phyloP scores from a whole-genome alignment of 108 stramenopile genomes.

The Skeletonema potamos region DNA sequence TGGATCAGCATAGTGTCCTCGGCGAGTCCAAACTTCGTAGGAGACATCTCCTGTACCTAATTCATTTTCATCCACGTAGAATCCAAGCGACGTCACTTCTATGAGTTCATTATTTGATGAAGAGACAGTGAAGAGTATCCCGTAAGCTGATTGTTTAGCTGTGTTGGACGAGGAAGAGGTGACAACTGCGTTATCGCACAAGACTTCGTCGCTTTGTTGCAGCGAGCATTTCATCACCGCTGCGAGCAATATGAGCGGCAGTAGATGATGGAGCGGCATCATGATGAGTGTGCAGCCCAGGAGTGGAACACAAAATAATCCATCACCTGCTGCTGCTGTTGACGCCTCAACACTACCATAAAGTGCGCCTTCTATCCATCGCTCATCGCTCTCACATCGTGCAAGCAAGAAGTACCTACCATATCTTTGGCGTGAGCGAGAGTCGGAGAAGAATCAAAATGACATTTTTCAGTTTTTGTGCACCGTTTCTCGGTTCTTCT shows the following conservation, averaged over 20 bases:
- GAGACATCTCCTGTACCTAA: not conserved
- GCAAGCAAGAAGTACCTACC: too few relatives aligned
- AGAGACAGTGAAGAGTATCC: conserved; percentile 23
- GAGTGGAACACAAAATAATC: too few relatives aligned
- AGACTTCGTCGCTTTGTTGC: not conserved
- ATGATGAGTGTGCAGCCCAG: not conserved
- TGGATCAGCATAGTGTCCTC: conserved; percentile 27
- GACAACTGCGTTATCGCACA: not conserved
- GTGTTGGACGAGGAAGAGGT: not conserved
- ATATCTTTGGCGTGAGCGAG: too few relatives aligned
- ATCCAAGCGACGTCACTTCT: conserved; percentile 12
- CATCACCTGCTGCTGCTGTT: too few relatives aligned
- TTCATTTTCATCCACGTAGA: conserved; percentile 12
- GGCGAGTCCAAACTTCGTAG: conserved; percentile 28
- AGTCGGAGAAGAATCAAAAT: too few relatives aligned
- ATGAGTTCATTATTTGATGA: not conserved
- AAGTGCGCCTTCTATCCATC: too few relatives aligned
- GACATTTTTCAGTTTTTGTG: too few relatives aligned
- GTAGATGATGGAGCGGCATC: not conserved
- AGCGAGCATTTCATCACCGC: not conserved
- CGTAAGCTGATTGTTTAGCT: conserved; percentile 2
- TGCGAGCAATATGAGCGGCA: not conserved
- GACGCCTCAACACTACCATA: too few relatives aligned
- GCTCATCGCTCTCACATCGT: too few relatives aligned
- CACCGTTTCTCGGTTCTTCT: too few relatives aligned